A percentile compares a stretch with the other conserved stretches of the same genome.
Evolutionary conservation across 257 asterid genomes (phyloP).

Genomic region (Nicotiana noctiflora): DNA sequence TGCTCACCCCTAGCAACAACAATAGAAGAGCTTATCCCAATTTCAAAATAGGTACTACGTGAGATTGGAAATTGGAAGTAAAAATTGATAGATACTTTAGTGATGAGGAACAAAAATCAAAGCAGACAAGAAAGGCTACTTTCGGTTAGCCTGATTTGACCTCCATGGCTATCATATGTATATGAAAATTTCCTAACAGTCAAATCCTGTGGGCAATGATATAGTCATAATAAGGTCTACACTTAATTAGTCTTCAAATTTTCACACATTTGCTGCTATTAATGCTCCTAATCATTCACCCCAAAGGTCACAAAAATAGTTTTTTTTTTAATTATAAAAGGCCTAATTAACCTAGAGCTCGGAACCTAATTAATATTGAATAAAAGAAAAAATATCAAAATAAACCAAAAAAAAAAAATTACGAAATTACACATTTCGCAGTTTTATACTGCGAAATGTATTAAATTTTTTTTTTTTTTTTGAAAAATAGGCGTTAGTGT

Average conservation of each 20-base stretch:
- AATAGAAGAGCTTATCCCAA: not conserved
- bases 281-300: conserved; percentile 39
- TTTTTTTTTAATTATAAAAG: no score
- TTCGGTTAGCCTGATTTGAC: conserved; percentile 21
- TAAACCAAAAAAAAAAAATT: no score
- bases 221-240: conserved; percentile 32
- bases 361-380: no score
- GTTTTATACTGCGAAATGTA: no score
- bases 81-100: not conserved
- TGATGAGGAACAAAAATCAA: conserved; percentile 13
- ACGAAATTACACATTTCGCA: no score
- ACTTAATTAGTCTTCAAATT: conserved; percentile 12
- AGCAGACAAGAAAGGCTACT: conserved; percentile 32
- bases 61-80: not conserved
- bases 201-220: conserved; percentile 36
- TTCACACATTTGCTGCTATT: not conserved
- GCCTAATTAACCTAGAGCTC: no score
- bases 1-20: not conserved
- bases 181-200: not conserved
- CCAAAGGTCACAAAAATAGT: conserved; percentile 14
- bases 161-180: conserved; percentile 12
- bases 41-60: not conserved
- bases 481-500: no score
- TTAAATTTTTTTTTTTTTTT: no score
- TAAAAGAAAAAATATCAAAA: no score